Percentiles rank a stretch among this genome's conserved stretches.
phyloP scores from a whole-genome alignment of 768 basidiomycete species.

The Pulveroboletus sp. region DNA sequence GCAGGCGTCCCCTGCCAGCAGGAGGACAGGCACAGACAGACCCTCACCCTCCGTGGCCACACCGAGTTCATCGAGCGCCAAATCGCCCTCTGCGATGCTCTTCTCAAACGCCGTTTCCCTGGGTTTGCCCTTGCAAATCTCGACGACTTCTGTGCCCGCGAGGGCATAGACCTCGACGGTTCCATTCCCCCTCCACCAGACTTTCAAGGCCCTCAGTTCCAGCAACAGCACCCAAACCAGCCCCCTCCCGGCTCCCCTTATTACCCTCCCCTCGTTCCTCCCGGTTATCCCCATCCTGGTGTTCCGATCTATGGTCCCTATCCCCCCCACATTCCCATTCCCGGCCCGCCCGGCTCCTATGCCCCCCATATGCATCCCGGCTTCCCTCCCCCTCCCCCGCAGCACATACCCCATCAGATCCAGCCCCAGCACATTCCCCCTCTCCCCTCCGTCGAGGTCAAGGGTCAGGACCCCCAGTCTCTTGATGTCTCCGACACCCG shows the following conservation, averaged over 20 bases:
- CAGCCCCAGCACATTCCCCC: conserved; percentile 26
- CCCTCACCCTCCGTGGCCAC: conserved; percentile 79
- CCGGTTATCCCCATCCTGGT: conserved; percentile 44
- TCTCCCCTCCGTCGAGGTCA: conserved; percentile 39
- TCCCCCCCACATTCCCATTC: conserved; percentile 41
- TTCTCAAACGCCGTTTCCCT: conserved; percentile 70
- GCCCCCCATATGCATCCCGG: conserved; percentile 58
- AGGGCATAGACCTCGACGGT: conserved; percentile 55
- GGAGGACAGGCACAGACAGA: conserved; percentile 85
- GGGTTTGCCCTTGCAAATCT: conserved; percentile 64
- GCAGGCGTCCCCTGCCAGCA: conserved; percentile 80
- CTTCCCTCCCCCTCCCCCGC: conserved; percentile 49
- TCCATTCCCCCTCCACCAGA: conserved; percentile 25
- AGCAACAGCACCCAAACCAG: conserved; percentile 18
- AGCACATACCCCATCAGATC: conserved; percentile 38
- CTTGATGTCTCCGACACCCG: conserved; percentile 75
- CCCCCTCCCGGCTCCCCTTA: conserved; percentile 32
- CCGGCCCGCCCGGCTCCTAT: conserved; percentile 41
- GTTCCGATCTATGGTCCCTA: conserved; percentile 42
- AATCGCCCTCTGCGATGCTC: conserved; percentile 71
- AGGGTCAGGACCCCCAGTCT: conserved; percentile 74
- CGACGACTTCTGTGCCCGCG: conserved; percentile 59
- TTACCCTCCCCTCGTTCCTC: conserved; percentile 36
- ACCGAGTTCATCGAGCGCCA: conserved; percentile 80
- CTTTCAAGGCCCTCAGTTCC: conserved; percentile 34